These are phyloP conservation scores for Flaveria trinervia DNA, from an alignment of 129 eudicot species.

Conservation along the genomic window DNA sequence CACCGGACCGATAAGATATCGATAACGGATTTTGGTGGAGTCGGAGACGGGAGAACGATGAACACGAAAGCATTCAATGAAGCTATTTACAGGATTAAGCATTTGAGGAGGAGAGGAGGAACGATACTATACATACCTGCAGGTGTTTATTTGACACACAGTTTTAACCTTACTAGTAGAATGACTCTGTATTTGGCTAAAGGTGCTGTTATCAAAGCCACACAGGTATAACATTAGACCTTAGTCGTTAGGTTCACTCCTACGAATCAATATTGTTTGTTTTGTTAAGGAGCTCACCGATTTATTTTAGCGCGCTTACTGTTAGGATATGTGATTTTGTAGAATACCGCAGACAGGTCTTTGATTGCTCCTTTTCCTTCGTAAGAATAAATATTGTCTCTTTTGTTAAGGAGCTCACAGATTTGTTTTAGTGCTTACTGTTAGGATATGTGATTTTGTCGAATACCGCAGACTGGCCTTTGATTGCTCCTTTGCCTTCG, in stretches of 20 bases:
- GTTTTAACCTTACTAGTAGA: constrained; percentile 63
- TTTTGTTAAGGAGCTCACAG: too few relatives aligned
- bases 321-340: not conserved
- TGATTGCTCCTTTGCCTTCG: constrained; percentile 66
- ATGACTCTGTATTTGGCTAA: constrained; percentile 67
- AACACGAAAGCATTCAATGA: constrained; percentile 65
- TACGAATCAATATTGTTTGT: too few relatives aligned
- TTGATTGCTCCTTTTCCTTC: constrained; percentile 62
- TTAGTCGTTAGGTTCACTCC: too few relatives aligned
- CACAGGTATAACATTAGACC: constrained; percentile 43
- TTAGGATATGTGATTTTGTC: not conserved
- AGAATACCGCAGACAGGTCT: constrained; percentile 65
- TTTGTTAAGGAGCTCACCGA: too few relatives aligned
- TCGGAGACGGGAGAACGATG: constrained; percentile 70
- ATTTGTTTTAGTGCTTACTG: too few relatives aligned
- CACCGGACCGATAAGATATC: constrained; percentile 67
- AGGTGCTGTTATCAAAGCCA: constrained; percentile 67
- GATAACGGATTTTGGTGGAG: constrained; percentile 69
- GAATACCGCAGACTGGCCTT: constrained; percentile 62
- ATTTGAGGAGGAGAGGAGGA: constrained; percentile 64
- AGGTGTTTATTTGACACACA: constrained; percentile 64
- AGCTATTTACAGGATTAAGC: constrained; percentile 61
- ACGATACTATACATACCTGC: constrained; percentile 63
- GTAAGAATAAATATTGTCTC: too few relatives aligned
- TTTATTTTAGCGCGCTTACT: too few relatives aligned